These are phyloP conservation scores for Cytospora paraplurivora DNA, from an alignment of 2,329 filamentous ascomycete species.

Conservation along the genomic window DNA sequence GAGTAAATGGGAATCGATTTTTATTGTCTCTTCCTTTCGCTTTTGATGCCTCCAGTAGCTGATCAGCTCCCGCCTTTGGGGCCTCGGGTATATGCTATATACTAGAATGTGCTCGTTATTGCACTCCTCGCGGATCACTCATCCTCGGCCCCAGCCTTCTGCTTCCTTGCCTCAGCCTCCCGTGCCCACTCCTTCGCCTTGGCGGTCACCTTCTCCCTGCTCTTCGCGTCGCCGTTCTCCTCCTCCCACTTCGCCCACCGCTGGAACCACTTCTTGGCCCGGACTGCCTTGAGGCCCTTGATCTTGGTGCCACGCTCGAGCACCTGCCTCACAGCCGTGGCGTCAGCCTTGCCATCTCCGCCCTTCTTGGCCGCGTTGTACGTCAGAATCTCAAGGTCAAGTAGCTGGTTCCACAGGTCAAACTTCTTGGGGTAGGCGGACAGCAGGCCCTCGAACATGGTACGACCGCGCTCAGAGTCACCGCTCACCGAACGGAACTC, in stretches of 20 bases:
- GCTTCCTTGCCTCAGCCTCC: slow-evolving; percentile 45
- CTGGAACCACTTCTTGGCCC: slow-evolving; percentile 87
- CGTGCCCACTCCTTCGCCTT: slow-evolving; percentile 72
- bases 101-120: not conserved
- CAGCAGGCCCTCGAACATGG: slow-evolving; percentile 88
- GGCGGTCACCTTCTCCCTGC: slow-evolving; percentile 68
- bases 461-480: slow-evolving; percentile 87
- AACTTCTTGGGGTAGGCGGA: slow-evolving; percentile 84
- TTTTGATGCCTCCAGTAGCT: not conserved
- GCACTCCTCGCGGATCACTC: slow-evolving; percentile 26
- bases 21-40: slow-evolving; percentile 6
- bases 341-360: slow-evolving; percentile 54
- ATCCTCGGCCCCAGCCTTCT: slow-evolving; percentile 34
- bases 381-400: slow-evolving; percentile 78
- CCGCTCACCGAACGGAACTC: slow-evolving; percentile 86
- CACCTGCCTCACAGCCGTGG: slow-evolving; percentile 65
- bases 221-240: slow-evolving; percentile 68
- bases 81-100: not conserved
- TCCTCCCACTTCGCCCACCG: slow-evolving; percentile 91
- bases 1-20: not conserved
- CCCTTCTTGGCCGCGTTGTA: slow-evolving; percentile 56
- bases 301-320: slow-evolving; percentile 78
- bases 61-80: slow-evolving; percentile 1
- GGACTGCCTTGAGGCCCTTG: slow-evolving; percentile 75
- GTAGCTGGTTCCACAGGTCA: slow-evolving; percentile 89